Conservation (phyloP, 148 eudicot species). For the Heliosperma pusillum region DNA sequence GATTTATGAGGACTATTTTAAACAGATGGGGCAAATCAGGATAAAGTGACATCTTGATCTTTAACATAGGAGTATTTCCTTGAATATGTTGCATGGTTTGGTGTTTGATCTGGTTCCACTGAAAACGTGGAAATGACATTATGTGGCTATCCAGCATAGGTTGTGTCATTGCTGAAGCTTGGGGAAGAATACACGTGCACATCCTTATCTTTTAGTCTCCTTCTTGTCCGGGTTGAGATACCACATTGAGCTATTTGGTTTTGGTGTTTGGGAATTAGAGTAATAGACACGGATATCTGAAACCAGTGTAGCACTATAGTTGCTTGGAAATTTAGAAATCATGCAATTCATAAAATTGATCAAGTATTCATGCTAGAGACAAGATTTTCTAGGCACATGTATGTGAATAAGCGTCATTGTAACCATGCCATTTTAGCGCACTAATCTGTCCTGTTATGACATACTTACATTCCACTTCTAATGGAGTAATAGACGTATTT, state of each 20-base stretch:
- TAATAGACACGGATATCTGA: no score
- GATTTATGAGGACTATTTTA: no score
- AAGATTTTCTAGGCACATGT: not conserved
- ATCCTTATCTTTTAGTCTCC: not conserved
- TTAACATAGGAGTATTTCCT: not conserved
- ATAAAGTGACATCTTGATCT: not conserved
- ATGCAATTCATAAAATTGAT: not conserved
- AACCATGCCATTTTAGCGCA: not conserved
- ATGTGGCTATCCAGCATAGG: not conserved
- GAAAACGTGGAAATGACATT: not conserved
- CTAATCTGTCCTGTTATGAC: not conserved
- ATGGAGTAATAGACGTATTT: no score
- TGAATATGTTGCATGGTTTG: not conserved
- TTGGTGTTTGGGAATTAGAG: no score
- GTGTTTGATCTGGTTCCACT: not conserved
- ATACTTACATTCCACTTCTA: no score
- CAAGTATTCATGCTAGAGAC: not conserved
- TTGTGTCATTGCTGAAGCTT: not conserved
- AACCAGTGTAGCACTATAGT: no score
- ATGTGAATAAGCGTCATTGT: not conserved
- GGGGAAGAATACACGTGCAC: not conserved
- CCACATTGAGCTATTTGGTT: no score
- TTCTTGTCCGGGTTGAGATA: not conserved
- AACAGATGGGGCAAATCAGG: not conserved
- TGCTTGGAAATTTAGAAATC: not conserved